Percentiles rank a stretch among this genome's conserved stretches.
Evolutionary conservation across 106 monocot species (phyloP).

Genomic region (Triglochin maritima): DNA sequence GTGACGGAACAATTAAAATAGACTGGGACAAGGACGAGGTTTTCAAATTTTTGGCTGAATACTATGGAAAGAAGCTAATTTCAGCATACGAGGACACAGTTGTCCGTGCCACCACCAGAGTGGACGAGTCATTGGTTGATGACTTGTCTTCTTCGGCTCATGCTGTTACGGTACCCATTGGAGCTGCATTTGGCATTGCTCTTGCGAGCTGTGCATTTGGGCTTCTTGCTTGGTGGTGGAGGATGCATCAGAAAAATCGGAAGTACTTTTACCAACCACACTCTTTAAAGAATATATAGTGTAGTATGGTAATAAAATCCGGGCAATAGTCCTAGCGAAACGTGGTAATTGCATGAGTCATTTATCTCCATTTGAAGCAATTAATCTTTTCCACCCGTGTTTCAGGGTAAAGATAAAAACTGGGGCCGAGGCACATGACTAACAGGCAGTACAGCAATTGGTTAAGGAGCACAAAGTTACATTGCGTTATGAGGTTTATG

Average conservation of each 20-base stretch:
- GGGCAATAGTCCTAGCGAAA: too few relatives aligned
- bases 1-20: conserved; percentile 5
- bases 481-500: too few relatives aligned
- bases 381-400: background rate
- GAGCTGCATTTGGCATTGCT: conserved; percentile 83
- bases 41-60: conserved; percentile 53
- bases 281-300: conserved; percentile 97
- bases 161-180: conserved; percentile 63
- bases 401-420: conserved; percentile 11
- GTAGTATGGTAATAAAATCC: conserved; percentile 44
- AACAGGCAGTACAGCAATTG: conserved; percentile 1
- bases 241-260: conserved; percentile 93
- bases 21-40: conserved; percentile 80
- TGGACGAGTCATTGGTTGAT: conserved; percentile 17
- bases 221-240: conserved; percentile 88
- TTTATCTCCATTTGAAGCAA: too few relatives aligned
- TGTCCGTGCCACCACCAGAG: conserved; percentile 2
- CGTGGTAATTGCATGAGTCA: too few relatives aligned
- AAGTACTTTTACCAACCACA: conserved; percentile 93
- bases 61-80: conserved; percentile 58
- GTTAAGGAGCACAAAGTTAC: background rate
- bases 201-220: conserved; percentile 92
- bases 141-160: conserved; percentile 28
- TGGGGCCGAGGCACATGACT: background rate
- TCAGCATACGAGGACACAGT: conserved; percentile 30